Percentiles rank a stretch among this genome's conserved stretches.
Conservation (phyloP, 306 rosid species). For the Cucurbita argyrosperma region DNA sequence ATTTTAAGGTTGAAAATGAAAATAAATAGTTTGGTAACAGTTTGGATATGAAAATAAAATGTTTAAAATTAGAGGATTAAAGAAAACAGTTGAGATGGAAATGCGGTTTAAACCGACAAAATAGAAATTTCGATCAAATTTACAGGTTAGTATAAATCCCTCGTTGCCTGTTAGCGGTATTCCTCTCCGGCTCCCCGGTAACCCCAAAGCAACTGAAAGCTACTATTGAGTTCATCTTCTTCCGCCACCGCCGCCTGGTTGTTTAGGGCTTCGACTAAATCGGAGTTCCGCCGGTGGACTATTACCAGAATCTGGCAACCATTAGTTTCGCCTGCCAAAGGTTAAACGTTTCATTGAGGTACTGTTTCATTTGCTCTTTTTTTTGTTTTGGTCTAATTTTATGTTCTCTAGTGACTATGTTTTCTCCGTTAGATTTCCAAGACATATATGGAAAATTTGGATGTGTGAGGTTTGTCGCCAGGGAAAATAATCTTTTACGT, state of each 20-base stretch:
- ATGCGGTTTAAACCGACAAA: neutral
- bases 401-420: neutral
- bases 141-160: neutral
- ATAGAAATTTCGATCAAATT: neutral
- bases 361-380: neutral
- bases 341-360: slow-evolving; percentile 2
- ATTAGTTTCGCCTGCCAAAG: neutral
- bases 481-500: neutral
- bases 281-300: neutral
- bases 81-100: neutral
- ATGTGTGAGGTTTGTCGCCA: neutral
- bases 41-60: no score
- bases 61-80: neutral
- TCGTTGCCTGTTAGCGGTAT: neutral
- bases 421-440: neutral
- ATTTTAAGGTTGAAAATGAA: neutral
- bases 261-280: neutral
- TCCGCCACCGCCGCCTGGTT: neutral
- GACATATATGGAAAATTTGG: neutral
- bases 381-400: neutral
- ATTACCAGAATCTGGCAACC: neutral
- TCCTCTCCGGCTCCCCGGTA: neutral
- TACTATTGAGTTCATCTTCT: neutral
- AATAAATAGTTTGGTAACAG: no score
- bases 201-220: neutral